Percentiles rank a stretch among this genome's conserved stretches.
Evolutionary conservation across 2,329 filamentous ascomycete species (phyloP).

Genomic region (Alternaria brassicae): DNA sequence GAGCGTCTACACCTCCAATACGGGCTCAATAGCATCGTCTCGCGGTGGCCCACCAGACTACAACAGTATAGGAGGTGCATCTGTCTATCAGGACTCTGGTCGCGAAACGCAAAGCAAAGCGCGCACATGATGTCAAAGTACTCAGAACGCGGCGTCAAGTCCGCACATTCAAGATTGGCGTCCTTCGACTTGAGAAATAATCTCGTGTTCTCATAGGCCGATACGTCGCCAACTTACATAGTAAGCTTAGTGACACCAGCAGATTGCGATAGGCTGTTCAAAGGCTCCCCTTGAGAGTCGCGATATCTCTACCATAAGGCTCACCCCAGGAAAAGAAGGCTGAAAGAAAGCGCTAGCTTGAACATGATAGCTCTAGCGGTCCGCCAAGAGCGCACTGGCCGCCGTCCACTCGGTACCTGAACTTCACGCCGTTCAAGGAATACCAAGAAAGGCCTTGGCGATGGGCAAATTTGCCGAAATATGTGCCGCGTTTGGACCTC

Average conservation of each 20-base stretch:
- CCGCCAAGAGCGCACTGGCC: not conserved
- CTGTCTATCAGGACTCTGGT: too few species aligned
- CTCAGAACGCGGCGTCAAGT: not conserved
- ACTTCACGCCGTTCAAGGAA: not conserved
- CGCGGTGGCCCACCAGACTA: not conserved
- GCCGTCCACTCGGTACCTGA: not conserved
- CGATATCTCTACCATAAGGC: not conserved
- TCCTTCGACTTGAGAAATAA: not conserved
- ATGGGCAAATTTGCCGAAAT: not conserved
- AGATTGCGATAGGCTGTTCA: not conserved
- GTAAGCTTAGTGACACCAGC: not conserved
- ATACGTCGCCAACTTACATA: not conserved
- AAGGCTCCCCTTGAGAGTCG: not conserved
- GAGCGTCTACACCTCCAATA: not conserved
- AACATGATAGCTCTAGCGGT: not conserved
- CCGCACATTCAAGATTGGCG: not conserved
- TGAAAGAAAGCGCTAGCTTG: not conserved
- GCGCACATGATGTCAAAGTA: not conserved
- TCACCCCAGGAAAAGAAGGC: not conserved
- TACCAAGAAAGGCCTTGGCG: not conserved
- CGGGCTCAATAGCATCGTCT: not conserved
- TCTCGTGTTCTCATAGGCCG: not conserved
- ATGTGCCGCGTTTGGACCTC: not conserved
- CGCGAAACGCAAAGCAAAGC: not conserved
- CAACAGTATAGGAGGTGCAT: not conserved